These are phyloP conservation scores for Sideroxylon spinosum DNA, from an alignment of 179 eudicot genomes.

Conservation along the genomic window DNA sequence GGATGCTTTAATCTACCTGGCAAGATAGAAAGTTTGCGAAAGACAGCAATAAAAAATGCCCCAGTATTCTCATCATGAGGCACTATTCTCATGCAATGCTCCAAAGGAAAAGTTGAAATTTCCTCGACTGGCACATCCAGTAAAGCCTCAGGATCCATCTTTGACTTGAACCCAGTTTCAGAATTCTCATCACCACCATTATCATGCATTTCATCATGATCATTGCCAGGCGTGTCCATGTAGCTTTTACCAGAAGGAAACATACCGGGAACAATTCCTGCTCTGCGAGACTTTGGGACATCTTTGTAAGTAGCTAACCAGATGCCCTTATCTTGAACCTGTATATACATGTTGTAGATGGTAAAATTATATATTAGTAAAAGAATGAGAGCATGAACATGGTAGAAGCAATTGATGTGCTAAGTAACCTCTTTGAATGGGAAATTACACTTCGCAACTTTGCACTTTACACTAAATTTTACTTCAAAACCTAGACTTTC, in stretches of 20 bases:
- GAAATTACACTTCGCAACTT: no score
- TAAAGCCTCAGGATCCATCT: constrained; percentile 33
- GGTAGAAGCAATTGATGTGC: neutral
- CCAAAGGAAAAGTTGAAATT: constrained; percentile 68
- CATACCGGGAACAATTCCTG: constrained; percentile 63
- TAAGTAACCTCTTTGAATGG: neutral
- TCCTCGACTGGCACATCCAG: constrained; percentile 50
- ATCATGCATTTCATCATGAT: constrained; percentile 24
- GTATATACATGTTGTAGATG: constrained; percentile 17
- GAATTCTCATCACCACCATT: constrained; percentile 22
- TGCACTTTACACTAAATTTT: no score
- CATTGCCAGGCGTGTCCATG: constrained; percentile 28
- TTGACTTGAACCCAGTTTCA: constrained; percentile 39
- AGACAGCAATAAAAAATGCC: constrained; percentile 88
- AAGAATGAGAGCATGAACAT: neutral
- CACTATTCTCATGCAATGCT: constrained; percentile 90
- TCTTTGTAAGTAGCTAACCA: constrained; percentile 75
- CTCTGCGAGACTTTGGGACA: constrained; percentile 53
- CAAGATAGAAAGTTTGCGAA: constrained; percentile 62
- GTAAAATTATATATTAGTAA: neutral
- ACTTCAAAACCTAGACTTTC: no score
- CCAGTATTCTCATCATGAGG: constrained; percentile 97
- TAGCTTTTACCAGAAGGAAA: constrained; percentile 71
- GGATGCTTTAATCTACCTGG: constrained; percentile 50
- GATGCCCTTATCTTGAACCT: constrained; percentile 85